Base-by-base conservation (phyloP, 331 rosid genomes). In the Malus hybrid region DNA sequence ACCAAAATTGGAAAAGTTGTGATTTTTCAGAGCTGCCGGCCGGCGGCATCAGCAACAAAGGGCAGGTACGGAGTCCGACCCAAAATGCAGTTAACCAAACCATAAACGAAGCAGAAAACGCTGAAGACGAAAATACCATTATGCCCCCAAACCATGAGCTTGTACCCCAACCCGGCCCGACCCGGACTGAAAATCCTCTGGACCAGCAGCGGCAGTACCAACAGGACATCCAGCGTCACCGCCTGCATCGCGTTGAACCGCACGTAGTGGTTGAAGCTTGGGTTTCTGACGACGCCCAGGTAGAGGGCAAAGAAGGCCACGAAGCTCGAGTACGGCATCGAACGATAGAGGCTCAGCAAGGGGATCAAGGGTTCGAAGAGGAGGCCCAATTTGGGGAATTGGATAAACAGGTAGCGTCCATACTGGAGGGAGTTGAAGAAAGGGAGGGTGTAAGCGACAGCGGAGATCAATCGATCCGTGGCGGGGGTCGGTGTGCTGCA, bases 231-330 rank as follows among this genome's bases (percentile, higher is more conserved):
- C 19, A 94, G 89, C 1, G 97, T 94, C 5, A 94, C 91, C 6
- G 97, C 97, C 72, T 94, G 99, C 99, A 94, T 94, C 7, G 97
- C 80, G 56, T 94, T 94, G 91, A 94, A 94, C 85, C 99, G 78
- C 20, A 81, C 95, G 26, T 78, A 94, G 48, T 73, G 89, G 74
- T 81, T 75, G 71, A 94, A 75, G 70, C 5, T 75, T 33, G 99
- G 95, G 90, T 94, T 94, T 26, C 97, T 76, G 5, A 90, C 99
- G 10, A 94, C 78, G 10, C 99, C 96, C 24, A 94, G 20, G 74
- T 94, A 94, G 72, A 94, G 90, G 0, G 96, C 97, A 56, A 94
- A 94, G 90, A 94, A 94, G 32, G 99, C 99, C 5, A 94, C 77
- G 80, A 94, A 92, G 83, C 93, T 88, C 61, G 99, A 33, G 89